Evolutionary conservation across 1,284 basidiomycete genomes (phyloP).

Genomic region (Phlebopus sp.): DNA sequence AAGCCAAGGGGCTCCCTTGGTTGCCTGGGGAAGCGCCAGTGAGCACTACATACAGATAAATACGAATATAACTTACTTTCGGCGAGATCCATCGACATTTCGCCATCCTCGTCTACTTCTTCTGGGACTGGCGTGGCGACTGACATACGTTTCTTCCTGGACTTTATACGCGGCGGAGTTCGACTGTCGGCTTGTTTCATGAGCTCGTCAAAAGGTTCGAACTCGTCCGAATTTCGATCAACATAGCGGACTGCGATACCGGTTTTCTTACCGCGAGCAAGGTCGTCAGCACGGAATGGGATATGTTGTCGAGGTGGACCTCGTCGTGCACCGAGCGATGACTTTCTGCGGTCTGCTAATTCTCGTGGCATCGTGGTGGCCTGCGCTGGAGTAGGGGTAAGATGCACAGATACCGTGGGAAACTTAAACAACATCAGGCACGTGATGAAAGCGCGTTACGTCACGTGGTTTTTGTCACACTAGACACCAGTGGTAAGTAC

Average conservation of each 20-base stretch:
- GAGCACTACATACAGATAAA: slow-evolving; percentile 6
- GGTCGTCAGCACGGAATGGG: slow-evolving; percentile 72
- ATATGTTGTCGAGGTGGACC: slow-evolving; percentile 56
- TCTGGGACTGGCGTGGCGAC: slow-evolving; percentile 34
- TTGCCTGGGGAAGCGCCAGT: slow-evolving; percentile 14
- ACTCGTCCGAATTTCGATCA: slow-evolving; percentile 76
- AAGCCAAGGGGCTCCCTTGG: slow-evolving; percentile 49
- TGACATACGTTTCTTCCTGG: slow-evolving; percentile 44
- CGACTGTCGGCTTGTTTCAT: slow-evolving; percentile 66
- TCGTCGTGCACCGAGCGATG: slow-evolving; percentile 32
- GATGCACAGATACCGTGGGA: slow-evolving; percentile 17
- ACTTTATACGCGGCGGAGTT: slow-evolving; percentile 55
- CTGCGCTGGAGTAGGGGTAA: slow-evolving; percentile 25
- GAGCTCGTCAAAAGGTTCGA: slow-evolving; percentile 78
- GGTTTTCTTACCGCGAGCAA: slow-evolving; percentile 72
- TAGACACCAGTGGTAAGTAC: background rate
- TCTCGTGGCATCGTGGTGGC: slow-evolving; percentile 31
- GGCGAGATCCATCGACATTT: slow-evolving; percentile 70
- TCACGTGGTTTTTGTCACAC: slow-evolving; percentile 26
- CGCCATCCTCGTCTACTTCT: slow-evolving; percentile 57
- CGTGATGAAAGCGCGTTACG: slow-evolving; percentile 29
- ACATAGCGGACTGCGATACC: slow-evolving; percentile 66
- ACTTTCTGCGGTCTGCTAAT: slow-evolving; percentile 29
- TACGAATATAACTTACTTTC: slow-evolving; percentile 40
- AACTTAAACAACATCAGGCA: slow-evolving; percentile 25